phyloP scores from a whole-genome alignment of 345 rosid species.

The Abelmoschus esculentus region DNA sequence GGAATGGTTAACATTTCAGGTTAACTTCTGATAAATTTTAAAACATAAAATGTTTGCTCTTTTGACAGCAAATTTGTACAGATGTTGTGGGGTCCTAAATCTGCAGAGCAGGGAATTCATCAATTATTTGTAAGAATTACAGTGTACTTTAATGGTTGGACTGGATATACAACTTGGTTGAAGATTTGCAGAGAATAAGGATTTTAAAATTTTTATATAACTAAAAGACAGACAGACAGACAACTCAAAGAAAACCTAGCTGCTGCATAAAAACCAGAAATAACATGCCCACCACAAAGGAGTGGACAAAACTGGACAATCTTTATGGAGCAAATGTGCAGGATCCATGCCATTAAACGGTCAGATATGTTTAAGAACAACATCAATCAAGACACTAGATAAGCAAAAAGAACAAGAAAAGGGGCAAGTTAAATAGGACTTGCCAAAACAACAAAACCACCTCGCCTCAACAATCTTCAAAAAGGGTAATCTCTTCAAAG shows the following conservation, averaged over 20 bases:
- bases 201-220: no score
- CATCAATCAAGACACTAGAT: constrained; percentile 22
- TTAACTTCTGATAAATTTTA: no score
- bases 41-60: neutral
- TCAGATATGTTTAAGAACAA: constrained; percentile 26
- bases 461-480: constrained; percentile 28
- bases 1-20: neutral
- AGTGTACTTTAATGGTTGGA: no score
- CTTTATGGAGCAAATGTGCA: constrained; percentile 21
- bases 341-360: constrained; percentile 29
- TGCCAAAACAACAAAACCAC: constrained; percentile 22
- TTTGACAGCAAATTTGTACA: neutral
- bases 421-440: constrained; percentile 18
- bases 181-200: no score
- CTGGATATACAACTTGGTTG: no score
- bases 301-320: neutral
- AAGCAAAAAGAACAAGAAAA: neutral
- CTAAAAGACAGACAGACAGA: no score
- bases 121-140: neutral
- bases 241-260: neutral
- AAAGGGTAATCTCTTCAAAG: constrained; percentile 29
- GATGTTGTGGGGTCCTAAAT: neutral
- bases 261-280: constrained; percentile 17
- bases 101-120: neutral
- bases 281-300: constrained; percentile 12